Evolutionary conservation across 164 flowering plant species (phyloP).

Genomic region (Chimonanthus praecox): DNA sequence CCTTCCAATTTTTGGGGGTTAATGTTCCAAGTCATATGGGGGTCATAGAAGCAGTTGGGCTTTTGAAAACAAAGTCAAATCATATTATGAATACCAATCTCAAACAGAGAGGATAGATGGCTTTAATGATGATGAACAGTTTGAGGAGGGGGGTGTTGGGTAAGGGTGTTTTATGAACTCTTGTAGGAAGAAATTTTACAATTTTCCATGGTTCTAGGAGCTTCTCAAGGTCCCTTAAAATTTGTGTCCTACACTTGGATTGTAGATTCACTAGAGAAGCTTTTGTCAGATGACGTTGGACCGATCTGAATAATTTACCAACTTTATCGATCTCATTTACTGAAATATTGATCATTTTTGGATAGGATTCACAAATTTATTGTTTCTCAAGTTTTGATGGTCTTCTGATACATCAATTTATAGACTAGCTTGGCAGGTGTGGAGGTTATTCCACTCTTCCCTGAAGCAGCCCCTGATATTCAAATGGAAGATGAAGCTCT

Average conservation of each 20-base stretch:
- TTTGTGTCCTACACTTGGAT: not conserved
- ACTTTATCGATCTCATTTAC: not conserved
- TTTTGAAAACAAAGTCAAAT: too few relatives aligned
- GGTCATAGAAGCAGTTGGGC: too few relatives aligned
- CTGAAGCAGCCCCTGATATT: slow-evolving; percentile 34
- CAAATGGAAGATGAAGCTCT: slow-evolving; percentile 53
- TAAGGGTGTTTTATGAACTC: too few relatives aligned
- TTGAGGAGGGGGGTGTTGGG: too few relatives aligned
- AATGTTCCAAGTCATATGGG: too few relatives aligned
- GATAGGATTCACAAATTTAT: not conserved
- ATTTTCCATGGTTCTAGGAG: not conserved
- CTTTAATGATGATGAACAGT: too few relatives aligned
- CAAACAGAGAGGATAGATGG: too few relatives aligned
- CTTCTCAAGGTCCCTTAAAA: not conserved
- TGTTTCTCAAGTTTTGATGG: not conserved
- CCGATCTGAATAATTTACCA: not conserved
- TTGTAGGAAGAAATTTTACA: too few relatives aligned
- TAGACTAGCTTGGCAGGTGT: slow-evolving; percentile 59
- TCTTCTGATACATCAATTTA: slow-evolving; percentile 9
- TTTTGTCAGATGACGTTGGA: not conserved
- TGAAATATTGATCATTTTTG: not conserved
- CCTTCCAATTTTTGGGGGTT: too few relatives aligned
- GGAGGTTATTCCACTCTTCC: slow-evolving; percentile 78
- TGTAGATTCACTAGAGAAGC: not conserved
- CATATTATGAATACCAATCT: too few relatives aligned